Evolutionary conservation across 441 rosid species (phyloP), one percentile per base, ranked within the genome.

Genomic region (Corymbia calophylla): DNA sequence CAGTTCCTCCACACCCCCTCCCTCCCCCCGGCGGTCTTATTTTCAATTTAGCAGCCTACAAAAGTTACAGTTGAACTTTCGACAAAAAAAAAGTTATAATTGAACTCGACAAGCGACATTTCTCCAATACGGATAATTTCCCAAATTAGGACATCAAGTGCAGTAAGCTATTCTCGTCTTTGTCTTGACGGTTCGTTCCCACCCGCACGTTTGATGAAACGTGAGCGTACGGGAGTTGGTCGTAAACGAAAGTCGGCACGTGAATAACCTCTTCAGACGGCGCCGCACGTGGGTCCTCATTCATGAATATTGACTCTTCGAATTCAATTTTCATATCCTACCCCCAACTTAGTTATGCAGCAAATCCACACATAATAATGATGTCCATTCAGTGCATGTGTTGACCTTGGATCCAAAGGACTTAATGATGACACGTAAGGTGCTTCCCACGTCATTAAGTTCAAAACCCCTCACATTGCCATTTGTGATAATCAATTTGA

Each of bases 71-170:
- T 39, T 7, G n/a, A 77, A 23, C 3, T 44, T 35, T 35, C 39
- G 23, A 35, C 39, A 4, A 21, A 56, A 56, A 23, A 56, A 1
- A 58, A 58, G n/a, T 77, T 25, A 21, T 13, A 77, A 9, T 39
- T 7, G n/a, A 77, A 23, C 3, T 44, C 0, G 0, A 14, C 51
- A 1, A 9, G 0, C 9, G n/a, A 0, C 51, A 23, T 77, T 60
- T 64, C 39, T 31, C 39, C 49, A 39, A n/a, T 35, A 39, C 27
- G 29, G 49, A 73, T 47, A 23, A 73, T 73, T 73, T 73, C 15
- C 14, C 27, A 70, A 70, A 18, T 21, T 11, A 39, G 51, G 29
- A 39, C 5, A 21, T 23, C 51, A 44, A 44, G 51, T 4, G n/a
- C n/a, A 1, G 25, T 58, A 0, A 9, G n/a, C 14, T 58, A 10